A percentile compares a stretch with the other conserved stretches of the same genome.
Conservation (phyloP, 345 rosid species). For the Clarkia xantiana region DNA sequence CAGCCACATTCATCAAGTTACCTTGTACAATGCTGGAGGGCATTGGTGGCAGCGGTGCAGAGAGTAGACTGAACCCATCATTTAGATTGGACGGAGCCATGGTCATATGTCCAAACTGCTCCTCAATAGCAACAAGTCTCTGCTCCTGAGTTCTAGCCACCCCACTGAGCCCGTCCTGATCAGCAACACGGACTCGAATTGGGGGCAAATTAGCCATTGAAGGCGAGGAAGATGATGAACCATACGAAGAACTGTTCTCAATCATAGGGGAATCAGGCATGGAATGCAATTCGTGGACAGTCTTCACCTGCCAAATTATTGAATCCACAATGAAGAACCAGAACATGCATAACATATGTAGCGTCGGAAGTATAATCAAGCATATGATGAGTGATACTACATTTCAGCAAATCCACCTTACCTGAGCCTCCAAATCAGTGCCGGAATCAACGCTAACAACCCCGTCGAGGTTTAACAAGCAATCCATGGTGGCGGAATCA, state of each 20-base stretch:
- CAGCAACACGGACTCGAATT: conserved; percentile 37
- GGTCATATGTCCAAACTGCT: conserved; percentile 45
- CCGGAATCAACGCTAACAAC: neutral
- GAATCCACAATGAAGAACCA: too few relatives aligned
- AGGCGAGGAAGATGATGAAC: conserved; percentile 56
- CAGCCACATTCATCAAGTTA: conserved; percentile 7
- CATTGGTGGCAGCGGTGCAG: conserved; percentile 20
- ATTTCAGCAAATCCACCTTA: conserved; percentile 10
- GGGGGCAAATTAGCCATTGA: conserved; percentile 56
- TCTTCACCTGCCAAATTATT: conserved; percentile 13
- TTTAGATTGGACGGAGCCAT: conserved; percentile 25
- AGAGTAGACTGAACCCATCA: conserved; percentile 18
- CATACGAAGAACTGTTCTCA: conserved; percentile 32
- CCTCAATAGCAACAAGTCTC: conserved; percentile 24
- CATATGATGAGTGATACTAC: too few relatives aligned
- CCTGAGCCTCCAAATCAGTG: conserved; percentile 16
- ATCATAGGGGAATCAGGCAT: conserved; percentile 48
- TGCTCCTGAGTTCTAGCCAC: conserved; percentile 3
- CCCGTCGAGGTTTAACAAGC: conserved; percentile 35
- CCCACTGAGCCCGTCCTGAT: conserved; percentile 4
- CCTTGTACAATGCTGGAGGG: conserved; percentile 11
- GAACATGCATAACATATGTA: too few relatives aligned
- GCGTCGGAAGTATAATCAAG: too few relatives aligned
- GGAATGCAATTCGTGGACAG: conserved; percentile 32
- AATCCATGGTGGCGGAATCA: conserved; percentile 41